phyloP scores from a whole-genome alignment of 2,329 filamentous ascomycete genomes.

The Nemania sp. region DNA sequence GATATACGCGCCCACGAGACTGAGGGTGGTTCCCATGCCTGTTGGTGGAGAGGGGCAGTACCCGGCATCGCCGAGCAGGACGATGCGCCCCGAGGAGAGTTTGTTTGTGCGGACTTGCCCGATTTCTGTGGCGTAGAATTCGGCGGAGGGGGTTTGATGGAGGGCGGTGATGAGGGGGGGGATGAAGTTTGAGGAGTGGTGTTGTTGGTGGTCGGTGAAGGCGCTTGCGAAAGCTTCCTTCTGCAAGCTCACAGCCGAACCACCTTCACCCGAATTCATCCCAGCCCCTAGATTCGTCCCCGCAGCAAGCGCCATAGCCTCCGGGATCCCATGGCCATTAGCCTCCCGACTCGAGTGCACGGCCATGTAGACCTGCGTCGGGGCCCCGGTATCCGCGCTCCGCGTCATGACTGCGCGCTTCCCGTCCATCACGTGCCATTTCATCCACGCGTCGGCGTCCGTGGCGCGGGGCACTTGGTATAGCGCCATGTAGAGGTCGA shows the following conservation, averaged over 20 bases:
- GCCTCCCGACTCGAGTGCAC: slow-evolving; percentile 7
- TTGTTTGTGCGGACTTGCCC: slow-evolving; percentile 49
- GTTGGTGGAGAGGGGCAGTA: slow-evolving; percentile 52
- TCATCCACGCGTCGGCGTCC: slow-evolving; percentile 38
- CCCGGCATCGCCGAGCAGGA: slow-evolving; percentile 58
- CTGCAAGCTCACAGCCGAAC: slow-evolving; percentile 26
- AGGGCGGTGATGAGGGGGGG: too few species aligned
- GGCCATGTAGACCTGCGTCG: slow-evolving; percentile 43
- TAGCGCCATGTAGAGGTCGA: slow-evolving; percentile 43
- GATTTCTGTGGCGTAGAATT: slow-evolving; percentile 50
- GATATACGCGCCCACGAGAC: slow-evolving; percentile 56
- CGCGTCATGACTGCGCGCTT: slow-evolving; percentile 45
- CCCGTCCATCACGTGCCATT: slow-evolving; percentile 41
- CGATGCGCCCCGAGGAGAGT: slow-evolving; percentile 51
- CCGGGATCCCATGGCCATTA: neutral
- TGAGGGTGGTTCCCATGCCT: slow-evolving; percentile 55
- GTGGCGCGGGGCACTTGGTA: slow-evolving; percentile 43
- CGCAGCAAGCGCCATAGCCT: neutral
- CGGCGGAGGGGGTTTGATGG: too few species aligned
- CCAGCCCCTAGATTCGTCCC: neutral
- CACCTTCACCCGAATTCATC: neutral
- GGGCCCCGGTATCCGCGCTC: slow-evolving; percentile 28
- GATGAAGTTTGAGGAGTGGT: too few species aligned
- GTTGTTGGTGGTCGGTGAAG: slow-evolving; percentile 36
- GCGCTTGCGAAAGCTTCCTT: slow-evolving; percentile 32